A percentile compares a stretch with the other conserved stretches of the same genome.
These are phyloP conservation scores for Metarhizium rileyi DNA, from an alignment of 2,329 filamentous ascomycete species.

Conservation along the genomic window DNA sequence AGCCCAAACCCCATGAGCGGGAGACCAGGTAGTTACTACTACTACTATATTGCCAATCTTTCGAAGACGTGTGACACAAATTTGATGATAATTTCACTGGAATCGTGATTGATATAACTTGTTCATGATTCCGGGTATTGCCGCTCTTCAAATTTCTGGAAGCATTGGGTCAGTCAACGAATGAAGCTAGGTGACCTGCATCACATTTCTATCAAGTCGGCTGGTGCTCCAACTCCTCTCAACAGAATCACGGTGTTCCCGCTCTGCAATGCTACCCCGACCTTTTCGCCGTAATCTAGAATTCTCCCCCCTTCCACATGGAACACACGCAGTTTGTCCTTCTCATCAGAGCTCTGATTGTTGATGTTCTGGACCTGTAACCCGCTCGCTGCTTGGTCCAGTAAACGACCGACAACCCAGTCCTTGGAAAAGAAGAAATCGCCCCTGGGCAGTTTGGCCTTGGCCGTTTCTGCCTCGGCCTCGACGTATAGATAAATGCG, in stretches of 20 bases:
- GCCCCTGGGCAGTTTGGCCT: conserved; percentile 71
- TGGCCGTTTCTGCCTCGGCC: conserved; percentile 77
- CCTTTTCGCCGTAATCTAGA: conserved; percentile 79
- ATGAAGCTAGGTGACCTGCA: neutral
- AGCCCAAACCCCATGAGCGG: neutral
- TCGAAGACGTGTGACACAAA: neutral
- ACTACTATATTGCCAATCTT: too few relatives aligned
- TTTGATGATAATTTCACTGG: neutral
- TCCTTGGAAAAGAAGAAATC: conserved; percentile 74
- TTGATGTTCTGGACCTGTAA: conserved; percentile 79
- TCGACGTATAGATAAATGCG: conserved; percentile 87
- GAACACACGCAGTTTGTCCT: conserved; percentile 76
- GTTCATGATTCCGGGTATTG: neutral
- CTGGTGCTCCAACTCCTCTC: conserved; percentile 72
- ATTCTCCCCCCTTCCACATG: conserved; percentile 85
- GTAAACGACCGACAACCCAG: conserved; percentile 79
- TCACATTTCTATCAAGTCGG: conserved; percentile 53
- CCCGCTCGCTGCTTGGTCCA: conserved; percentile 68
- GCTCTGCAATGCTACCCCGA: conserved; percentile 61
- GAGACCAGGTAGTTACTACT: neutral
- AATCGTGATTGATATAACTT: neutral
- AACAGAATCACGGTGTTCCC: conserved; percentile 88
- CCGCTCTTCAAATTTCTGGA: neutral
- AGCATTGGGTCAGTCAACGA: neutral
- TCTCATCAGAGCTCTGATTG: conserved; percentile 65